Base-by-base conservation (phyloP, 148 eudicot genomes). In the Arbutus unedo region DNA sequence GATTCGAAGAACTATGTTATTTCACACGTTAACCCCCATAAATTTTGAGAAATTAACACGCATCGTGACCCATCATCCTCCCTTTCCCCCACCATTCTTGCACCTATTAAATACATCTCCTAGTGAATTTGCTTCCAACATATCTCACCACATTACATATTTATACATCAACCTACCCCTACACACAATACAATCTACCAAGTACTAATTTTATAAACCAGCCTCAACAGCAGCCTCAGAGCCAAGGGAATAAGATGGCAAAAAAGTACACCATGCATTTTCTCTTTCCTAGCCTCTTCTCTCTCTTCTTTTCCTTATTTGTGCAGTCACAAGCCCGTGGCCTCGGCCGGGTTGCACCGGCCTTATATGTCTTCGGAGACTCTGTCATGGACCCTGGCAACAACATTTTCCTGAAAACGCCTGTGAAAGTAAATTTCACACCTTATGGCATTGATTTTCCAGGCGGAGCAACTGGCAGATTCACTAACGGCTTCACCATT, bases 281-380 rank as follows among this genome's bases (percentile, higher is more conserved):
- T 72, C 53, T 72, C 56, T n/a, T 72, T 81, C 45, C 67, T 71
- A 71, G 21, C 59, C 38, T 80, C 67, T 49, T 50, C 59, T 49
- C 47, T 56, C 62, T 72, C 66, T 55, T 81, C 53, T 55, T 45
- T 4, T 64, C 47, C 38, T 31, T 31, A 31, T 45, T 74, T 19
- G 54, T 41, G 71, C 47, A 54, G 9, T 45, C 23, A 0, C 51
- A 81, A 70, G 44, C 68, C 55, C 76, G 25, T 3, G 41, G 68
- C 45, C 54, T 21, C 9, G 38, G 14, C 16, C 21, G 3, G 11
- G 21, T 68, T 51, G 25, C 78, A 43, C 48, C 83, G 23, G 78
- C 83, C 23, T 38, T 72, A 10, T 81, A 81, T 4, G 78, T 81
- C 31, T 81, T 81, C 21, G 79, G 79, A 23, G 83, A 81, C 83